These are phyloP conservation scores for Zygosaccharomyces bailii DNA, from an alignment of 805 yeast species.

Conservation along the genomic window DNA sequence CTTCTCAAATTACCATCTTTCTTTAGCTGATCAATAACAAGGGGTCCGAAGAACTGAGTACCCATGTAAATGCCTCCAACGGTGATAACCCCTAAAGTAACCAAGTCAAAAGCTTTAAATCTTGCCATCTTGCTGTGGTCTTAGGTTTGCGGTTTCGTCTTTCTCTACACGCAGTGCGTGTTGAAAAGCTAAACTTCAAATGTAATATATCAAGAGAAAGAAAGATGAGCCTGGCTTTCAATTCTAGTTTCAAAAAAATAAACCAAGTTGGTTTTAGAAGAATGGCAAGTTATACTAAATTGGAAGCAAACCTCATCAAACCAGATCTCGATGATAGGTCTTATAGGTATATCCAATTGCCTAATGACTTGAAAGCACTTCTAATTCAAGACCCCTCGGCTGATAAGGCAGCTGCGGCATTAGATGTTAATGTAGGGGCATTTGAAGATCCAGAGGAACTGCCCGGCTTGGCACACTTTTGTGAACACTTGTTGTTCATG, in stretches of 20 bases:
- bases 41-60: slow-evolving; percentile 67
- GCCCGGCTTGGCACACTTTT: slow-evolving; percentile 78
- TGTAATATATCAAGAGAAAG: neutral
- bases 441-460: slow-evolving; percentile 61
- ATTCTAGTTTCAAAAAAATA: slow-evolving; percentile 1
- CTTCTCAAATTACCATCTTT: slow-evolving; percentile 62
- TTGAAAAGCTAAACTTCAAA: slow-evolving; percentile 3
- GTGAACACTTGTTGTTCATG: slow-evolving; percentile 72
- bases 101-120: slow-evolving; percentile 29
- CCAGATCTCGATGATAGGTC: slow-evolving; percentile 66
- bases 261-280: slow-evolving; percentile 2
- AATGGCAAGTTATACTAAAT: slow-evolving; percentile 16
- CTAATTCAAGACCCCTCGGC: slow-evolving; percentile 65
- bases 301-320: slow-evolving; percentile 32
- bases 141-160: neutral
- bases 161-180: slow-evolving; percentile 1
- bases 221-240: slow-evolving; percentile 1
- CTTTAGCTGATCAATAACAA: slow-evolving; percentile 61
- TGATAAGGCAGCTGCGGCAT: slow-evolving; percentile 74
- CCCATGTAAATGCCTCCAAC: slow-evolving; percentile 47
- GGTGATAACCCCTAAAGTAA: slow-evolving; percentile 27
- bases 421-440: slow-evolving; percentile 77
- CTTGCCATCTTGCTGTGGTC: slow-evolving; percentile 26
- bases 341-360: slow-evolving; percentile 61
- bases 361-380: slow-evolving; percentile 57